These are phyloP conservation scores for Purpureocillium takamizusanense DNA, from an alignment of 2,329 filamentous ascomycete species.

Conservation along the genomic window DNA sequence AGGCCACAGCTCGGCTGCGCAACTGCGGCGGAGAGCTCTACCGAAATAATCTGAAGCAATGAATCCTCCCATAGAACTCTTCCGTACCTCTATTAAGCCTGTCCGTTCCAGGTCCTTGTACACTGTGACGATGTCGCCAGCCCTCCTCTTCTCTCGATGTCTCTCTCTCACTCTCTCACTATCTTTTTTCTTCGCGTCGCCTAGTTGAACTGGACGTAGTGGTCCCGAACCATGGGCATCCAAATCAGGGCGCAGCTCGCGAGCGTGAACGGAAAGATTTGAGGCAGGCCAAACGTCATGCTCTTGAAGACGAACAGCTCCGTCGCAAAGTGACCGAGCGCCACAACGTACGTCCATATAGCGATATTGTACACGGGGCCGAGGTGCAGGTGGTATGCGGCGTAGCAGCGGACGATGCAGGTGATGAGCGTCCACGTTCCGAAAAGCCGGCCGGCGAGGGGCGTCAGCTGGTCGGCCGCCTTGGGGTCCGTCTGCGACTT, in stretches of 20 bases:
- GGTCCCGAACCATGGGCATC: conserved; percentile 59
- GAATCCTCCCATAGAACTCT: not conserved
- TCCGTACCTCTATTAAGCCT: not conserved
- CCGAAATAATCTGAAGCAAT: conserved; percentile 42
- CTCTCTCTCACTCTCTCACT: too few relatives aligned
- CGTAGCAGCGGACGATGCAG: conserved; percentile 69
- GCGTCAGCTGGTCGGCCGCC: conserved; percentile 55
- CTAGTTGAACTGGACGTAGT: conserved; percentile 48
- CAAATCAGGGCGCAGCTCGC: conserved; percentile 44
- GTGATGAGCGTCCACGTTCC: conserved; percentile 82
- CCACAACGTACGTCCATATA: conserved; percentile 73
- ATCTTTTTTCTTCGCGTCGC: too few relatives aligned
- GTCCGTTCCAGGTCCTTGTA: not conserved
- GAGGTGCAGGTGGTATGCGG: conserved; percentile 71
- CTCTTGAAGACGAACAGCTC: conserved; percentile 78
- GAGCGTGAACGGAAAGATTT: conserved; percentile 46
- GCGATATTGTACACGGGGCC: conserved; percentile 69
- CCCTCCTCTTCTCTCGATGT: too few relatives aligned
- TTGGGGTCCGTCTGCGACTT: conserved; percentile 32
- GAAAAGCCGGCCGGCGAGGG: conserved; percentile 70
- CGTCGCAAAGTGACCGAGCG: conserved; percentile 66
- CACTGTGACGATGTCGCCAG: not conserved
- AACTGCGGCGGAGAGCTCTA: conserved; percentile 77
- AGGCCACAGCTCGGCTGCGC: conserved; percentile 72
- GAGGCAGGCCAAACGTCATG: conserved; percentile 51